Evolutionary conservation across 371 early-diverging fungal genomes (phyloP).

Genomic region (Phascolomyces articulosus): DNA sequence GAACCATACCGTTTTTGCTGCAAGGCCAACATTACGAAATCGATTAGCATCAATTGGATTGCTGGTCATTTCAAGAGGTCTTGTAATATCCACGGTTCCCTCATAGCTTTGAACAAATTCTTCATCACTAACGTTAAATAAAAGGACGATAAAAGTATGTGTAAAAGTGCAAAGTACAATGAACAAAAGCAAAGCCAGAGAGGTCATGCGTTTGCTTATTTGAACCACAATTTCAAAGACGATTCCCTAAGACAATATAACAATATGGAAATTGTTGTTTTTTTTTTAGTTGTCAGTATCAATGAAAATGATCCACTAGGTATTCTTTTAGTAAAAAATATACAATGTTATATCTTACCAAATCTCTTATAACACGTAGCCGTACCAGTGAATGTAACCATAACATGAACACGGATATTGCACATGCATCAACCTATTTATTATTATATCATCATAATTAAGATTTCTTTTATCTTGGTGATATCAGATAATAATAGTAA

Average conservation of each 20-base stretch:
- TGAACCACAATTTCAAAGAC: constrained; percentile 15
- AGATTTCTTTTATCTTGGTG: too few relatives aligned
- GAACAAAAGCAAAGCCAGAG: background rate
- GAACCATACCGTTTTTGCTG: constrained; percentile 10
- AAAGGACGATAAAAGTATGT: constrained; percentile 12
- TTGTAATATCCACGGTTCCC: background rate
- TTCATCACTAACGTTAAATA: background rate
- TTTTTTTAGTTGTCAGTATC: too few relatives aligned
- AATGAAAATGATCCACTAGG: too few relatives aligned
- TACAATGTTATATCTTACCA: too few relatives aligned
- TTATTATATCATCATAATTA: background rate
- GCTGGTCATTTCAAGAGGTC: background rate
- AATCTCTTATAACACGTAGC: constrained; percentile 7
- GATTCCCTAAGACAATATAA: constrained; percentile 2
- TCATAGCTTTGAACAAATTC: constrained; percentile 4
- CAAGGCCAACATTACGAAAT: background rate
- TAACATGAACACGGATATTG: constrained; percentile 9
- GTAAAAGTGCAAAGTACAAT: constrained; percentile 8
- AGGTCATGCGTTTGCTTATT: constrained; percentile 2
- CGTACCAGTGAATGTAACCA: constrained; percentile 13
- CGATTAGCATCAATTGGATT: background rate
- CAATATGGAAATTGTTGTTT: background rate
- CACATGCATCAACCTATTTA: constrained; percentile 8
- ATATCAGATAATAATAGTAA: too few relatives aligned
- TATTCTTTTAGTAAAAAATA: too few relatives aligned